Conservation (phyloP, 352 stramenopile genomes). For the Globisporangium sylvaticum region DNA sequence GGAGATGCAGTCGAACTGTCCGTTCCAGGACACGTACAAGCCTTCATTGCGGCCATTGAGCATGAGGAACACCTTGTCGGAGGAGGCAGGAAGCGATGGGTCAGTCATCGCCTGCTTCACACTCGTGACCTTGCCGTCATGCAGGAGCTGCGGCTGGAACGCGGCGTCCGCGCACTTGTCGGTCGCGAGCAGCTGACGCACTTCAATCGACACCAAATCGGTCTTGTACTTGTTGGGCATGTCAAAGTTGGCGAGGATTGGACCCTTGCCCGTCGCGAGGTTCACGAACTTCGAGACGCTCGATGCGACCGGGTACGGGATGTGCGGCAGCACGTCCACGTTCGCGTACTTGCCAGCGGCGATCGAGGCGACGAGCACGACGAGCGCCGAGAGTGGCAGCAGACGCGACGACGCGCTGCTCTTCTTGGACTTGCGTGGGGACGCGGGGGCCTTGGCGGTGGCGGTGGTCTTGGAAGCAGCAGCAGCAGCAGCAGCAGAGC, state of each 20-base stretch:
- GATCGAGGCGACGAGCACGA: conserved; percentile 13
- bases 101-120: conserved; percentile 56
- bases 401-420: conserved; percentile 5
- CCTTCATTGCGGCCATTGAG: conserved; percentile 80
- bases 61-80: conserved; percentile 78
- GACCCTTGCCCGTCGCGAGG: conserved; percentile 4
- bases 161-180: conserved; percentile 31
- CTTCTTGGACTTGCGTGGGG: conserved; percentile 6
- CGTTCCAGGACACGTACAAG: conserved; percentile 78
- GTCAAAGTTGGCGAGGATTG: conserved; percentile 14
- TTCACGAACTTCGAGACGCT: conserved; percentile 9
- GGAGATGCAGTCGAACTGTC: conserved; percentile 57
- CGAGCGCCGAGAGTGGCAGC: conserved; percentile 21
- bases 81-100: conserved; percentile 14
- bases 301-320: conserved; percentile 14
- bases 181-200: conserved; percentile 33
- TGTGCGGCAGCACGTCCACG: conserved; percentile 15
- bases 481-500: neutral
- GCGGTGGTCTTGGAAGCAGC: neutral
- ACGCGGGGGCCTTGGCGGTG: neutral
- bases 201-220: conserved; percentile 36
- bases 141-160: conserved; percentile 33
- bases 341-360: conserved; percentile 11
- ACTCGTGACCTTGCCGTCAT: conserved; percentile 28
- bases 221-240: conserved; percentile 64